Evolutionary conservation across 768 basidiomycete genomes (phyloP).

Genomic region (Calocybe gangraenosa): DNA sequence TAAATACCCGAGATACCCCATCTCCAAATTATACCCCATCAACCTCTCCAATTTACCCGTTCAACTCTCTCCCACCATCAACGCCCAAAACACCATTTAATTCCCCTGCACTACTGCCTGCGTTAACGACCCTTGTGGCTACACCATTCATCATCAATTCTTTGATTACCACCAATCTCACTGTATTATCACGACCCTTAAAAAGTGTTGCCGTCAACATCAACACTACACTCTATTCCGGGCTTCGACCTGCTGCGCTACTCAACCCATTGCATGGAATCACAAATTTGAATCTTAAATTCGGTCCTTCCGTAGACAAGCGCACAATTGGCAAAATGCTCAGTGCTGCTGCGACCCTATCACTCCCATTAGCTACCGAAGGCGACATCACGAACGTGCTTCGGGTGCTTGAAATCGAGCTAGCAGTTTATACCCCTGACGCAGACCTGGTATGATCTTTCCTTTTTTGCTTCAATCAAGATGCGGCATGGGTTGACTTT

Average conservation of each 20-base stretch:
- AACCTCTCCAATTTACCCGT: constrained; percentile 9
- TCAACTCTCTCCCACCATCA: constrained; percentile 9
- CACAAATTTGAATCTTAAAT: constrained; percentile 27
- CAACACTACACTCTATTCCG: constrained; percentile 40
- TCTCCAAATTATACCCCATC: constrained; percentile 9
- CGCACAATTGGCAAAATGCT: constrained; percentile 44
- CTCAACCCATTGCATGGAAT: constrained; percentile 32
- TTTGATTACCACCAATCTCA: constrained; percentile 16
- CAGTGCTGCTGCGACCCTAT: constrained; percentile 33
- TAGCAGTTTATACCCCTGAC: constrained; percentile 21
- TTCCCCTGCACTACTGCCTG: constrained; percentile 36
- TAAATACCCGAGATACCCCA: constrained; percentile 4
- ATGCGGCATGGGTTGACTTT: no score
- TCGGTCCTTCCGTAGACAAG: constrained; percentile 36
- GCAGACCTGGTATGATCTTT: no score
- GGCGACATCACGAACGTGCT: constrained; percentile 16
- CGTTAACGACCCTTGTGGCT: constrained; percentile 32
- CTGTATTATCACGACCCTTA: constrained; percentile 23
- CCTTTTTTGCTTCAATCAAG: no score
- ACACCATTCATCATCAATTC: constrained; percentile 29
- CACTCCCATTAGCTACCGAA: background rate
- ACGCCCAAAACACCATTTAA: constrained; percentile 18
- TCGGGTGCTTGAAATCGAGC: constrained; percentile 25
- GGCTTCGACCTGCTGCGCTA: constrained; percentile 39
- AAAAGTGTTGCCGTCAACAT: constrained; percentile 33